Evolutionary conservation across 2,329 filamentous ascomycete genomes (phyloP), one percentile per base, ranked within the genome.

Genomic region (Pseudocercospora ulei): DNA sequence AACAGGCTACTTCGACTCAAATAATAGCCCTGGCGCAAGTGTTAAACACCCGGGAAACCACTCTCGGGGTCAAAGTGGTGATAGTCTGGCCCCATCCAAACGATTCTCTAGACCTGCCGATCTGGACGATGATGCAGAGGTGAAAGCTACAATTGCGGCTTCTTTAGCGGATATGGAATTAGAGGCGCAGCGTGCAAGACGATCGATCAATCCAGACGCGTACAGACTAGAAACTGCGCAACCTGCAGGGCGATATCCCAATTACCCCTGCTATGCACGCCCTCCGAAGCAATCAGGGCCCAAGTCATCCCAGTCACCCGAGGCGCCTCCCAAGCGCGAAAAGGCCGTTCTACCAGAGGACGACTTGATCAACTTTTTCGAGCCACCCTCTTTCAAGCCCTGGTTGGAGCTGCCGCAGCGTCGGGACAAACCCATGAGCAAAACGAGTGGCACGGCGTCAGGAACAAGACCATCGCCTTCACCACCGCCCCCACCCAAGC

Each of bases 1-100:
- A 7, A 54, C 52, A 6, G 75, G 75, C 0, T 96, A 90, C 58
- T 95, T 95, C 55, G 83, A 93, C 48, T 70, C 76, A 8, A 71
- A 73, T 0, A 56, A 68, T 18, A 57, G 62, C 47, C 48, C 49
- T 60, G 56, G 44, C 56, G 43, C 46, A 1, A 41, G 47, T 23
- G 43, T 46, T 6, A 52, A 56, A 25, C 46, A 50, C 20, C 56
- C 42, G 39, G 52, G 50, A 24, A 53, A 49, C 29, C 53, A 61
- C 41, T 56, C 50, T 5, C 43, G 53, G 19, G 47, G 54, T 19
- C 40, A 50, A 20, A 60, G 54, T 37, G 47, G 50, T 2, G 58
- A 61, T 27, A 53, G 50, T 35, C 43, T 62, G 20, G 39, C 46
- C 1, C 44, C 47, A 39, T 56, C 59, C 18, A 60, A 59, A 41